Evolutionary conservation across 2,329 filamentous ascomycete species (phyloP).

Genomic region (Fusarium pilosicola): DNA sequence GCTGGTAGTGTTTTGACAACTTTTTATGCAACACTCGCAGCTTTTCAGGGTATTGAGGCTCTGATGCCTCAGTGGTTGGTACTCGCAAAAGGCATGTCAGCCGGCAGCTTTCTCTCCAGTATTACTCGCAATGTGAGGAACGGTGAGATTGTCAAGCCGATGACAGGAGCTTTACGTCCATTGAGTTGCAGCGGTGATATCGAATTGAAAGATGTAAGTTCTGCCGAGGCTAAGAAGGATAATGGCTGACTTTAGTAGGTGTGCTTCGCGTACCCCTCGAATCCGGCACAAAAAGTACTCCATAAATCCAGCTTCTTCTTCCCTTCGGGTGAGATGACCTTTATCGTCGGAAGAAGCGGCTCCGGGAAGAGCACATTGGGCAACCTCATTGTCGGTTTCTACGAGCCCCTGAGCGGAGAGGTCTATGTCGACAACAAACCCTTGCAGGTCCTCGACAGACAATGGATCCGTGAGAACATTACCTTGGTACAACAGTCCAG

Average conservation of each 20-base stretch:
- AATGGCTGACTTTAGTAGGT: conserved; percentile 60
- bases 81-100: conserved; percentile 81
- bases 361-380: conserved; percentile 92
- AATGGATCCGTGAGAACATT: conserved; percentile 81
- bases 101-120: conserved; percentile 70
- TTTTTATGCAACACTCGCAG: conserved; percentile 83
- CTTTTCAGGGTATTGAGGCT: conserved; percentile 78
- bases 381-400: conserved; percentile 82
- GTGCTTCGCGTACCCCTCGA: conserved; percentile 83
- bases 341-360: conserved; percentile 86
- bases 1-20: conserved; percentile 80
- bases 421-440: conserved; percentile 75
- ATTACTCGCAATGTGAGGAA: conserved; percentile 50
- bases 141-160: background rate
- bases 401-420: conserved; percentile 71
- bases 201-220: conserved; percentile 15
- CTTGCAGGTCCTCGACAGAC: conserved; percentile 68
- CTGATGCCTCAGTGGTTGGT: conserved; percentile 81
- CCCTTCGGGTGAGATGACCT: conserved; percentile 76
- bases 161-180: conserved; percentile 44
- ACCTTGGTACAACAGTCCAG: conserved; percentile 86
- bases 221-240: rapidly evolving
- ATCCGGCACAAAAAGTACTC: conserved; percentile 69
- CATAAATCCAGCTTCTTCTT: conserved; percentile 74
- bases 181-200: conserved; percentile 71